phyloP scores from a whole-genome alignment of 176 grass and related monocot species.

The Echinochloa phyllopogon region DNA sequence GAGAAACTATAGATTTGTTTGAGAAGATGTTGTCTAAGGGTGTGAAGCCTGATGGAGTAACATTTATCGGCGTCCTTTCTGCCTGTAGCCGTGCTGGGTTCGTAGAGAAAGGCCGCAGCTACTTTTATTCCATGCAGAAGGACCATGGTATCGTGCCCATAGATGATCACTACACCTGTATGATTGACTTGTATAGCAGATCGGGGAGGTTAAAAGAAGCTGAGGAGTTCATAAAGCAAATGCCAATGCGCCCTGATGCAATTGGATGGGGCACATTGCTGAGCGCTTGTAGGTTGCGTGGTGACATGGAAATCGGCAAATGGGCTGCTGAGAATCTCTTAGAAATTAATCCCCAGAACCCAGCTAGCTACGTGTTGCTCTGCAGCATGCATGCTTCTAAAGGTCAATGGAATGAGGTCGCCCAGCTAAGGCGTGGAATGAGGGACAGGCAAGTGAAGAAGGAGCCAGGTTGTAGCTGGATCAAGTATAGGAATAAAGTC shows the following conservation, averaged over 20 bases:
- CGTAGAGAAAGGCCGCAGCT: constrained; percentile 65
- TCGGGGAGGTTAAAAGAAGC: constrained; percentile 68
- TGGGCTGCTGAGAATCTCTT: constrained; percentile 78
- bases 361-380: constrained; percentile 67
- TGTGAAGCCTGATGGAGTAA: constrained; percentile 69
- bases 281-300: constrained; percentile 61
- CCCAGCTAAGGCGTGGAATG: constrained; percentile 65
- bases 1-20: constrained; percentile 73
- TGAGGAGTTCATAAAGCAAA: constrained; percentile 70
- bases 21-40: constrained; percentile 59
- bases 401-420: constrained; percentile 70
- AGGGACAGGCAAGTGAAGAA: constrained; percentile 70
- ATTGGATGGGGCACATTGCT: constrained; percentile 72
- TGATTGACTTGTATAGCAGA: constrained; percentile 81
- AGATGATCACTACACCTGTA: constrained; percentile 71
- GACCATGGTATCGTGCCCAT: constrained; percentile 58
- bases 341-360: constrained; percentile 65
- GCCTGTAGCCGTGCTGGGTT: constrained; percentile 70
- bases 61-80: constrained; percentile 73
- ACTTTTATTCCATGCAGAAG: constrained; percentile 64
- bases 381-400: constrained; percentile 70
- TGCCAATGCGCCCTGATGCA: constrained; percentile 59
- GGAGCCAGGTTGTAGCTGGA: constrained; percentile 87
- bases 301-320: constrained; percentile 67
- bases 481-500: constrained; percentile 81